Evolutionary conservation across 2,329 filamentous ascomycete species (phyloP).

Genomic region (Botrytis sinoallii): DNA sequence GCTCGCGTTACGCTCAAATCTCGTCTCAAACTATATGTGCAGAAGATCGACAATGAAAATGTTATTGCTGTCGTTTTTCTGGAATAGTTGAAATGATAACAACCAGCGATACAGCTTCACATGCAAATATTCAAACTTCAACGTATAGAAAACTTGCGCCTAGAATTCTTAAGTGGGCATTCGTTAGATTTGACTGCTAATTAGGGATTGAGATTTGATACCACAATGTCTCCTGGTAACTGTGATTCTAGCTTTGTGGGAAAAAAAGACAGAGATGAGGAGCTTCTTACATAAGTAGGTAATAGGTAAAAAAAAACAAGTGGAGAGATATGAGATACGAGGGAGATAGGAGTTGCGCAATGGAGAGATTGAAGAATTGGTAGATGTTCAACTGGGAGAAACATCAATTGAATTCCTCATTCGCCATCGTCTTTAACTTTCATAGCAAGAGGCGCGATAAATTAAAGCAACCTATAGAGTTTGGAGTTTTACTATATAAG

Average conservation of each 20-base stretch:
- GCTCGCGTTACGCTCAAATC: neutral
- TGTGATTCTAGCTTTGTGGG: neutral
- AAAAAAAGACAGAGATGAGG: no score
- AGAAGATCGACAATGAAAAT: neutral
- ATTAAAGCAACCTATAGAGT: neutral
- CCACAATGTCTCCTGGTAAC: rapidly evolving
- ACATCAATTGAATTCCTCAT: neutral
- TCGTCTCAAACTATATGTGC: neutral
- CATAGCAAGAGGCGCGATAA: neutral
- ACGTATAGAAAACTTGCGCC: neutral
- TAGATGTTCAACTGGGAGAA: neutral
- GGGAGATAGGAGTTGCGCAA: neutral
- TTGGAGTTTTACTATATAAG: neutral
- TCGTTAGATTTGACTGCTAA: neutral
- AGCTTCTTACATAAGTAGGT: neutral
- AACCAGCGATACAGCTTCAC: neutral
- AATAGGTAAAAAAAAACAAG: neutral
- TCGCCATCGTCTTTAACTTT: neutral
- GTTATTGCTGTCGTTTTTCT: neutral
- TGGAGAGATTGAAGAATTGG: neutral
- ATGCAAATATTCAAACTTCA: neutral
- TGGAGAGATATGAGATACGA: no score
- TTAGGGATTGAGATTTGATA: neutral
- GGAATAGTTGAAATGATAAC: neutral
- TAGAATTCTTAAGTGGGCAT: neutral